Evolutionary conservation across 2,329 filamentous ascomycete genomes (phyloP).

Genomic region (Phialophora chinensis): DNA sequence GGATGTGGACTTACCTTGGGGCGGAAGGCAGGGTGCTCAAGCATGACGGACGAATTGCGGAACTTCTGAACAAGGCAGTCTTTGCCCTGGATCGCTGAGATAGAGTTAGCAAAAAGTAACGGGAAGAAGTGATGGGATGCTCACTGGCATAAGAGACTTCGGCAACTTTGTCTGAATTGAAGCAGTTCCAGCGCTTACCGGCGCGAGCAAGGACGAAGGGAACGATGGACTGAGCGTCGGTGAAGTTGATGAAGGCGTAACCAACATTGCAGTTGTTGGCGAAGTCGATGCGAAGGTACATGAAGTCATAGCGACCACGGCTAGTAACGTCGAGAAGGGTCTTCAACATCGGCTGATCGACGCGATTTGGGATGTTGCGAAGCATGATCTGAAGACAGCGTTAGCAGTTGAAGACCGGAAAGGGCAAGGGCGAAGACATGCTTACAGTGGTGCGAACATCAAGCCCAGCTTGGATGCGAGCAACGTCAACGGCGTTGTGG

Average conservation of each 20-base stretch:
- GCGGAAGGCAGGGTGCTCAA: slow-evolving; percentile 78
- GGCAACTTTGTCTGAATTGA: slow-evolving; percentile 81
- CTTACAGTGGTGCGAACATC: slow-evolving; percentile 78
- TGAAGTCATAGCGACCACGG: slow-evolving; percentile 86
- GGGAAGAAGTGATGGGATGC: slow-evolving; percentile 44
- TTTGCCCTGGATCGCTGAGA: slow-evolving; percentile 82
- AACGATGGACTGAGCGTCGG: slow-evolving; percentile 54
- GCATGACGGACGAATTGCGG: slow-evolving; percentile 94
- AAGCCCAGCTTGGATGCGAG: slow-evolving; percentile 61
- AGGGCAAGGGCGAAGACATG: slow-evolving; percentile 25
- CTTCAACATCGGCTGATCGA: slow-evolving; percentile 77
- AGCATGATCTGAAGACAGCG: slow-evolving; percentile 75
- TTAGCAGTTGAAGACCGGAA: slow-evolving; percentile 24
- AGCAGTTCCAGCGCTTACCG: slow-evolving; percentile 77
- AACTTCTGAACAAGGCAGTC: slow-evolving; percentile 94
- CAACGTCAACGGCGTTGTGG: slow-evolving; percentile 53
- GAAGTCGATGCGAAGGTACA: slow-evolving; percentile 92
- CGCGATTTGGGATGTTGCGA: slow-evolving; percentile 91
- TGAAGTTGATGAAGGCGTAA: slow-evolving; percentile 97
- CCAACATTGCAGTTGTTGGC: slow-evolving; percentile 88
- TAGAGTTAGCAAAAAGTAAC: slow-evolving; percentile 23
- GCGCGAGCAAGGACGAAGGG: slow-evolving; percentile 70
- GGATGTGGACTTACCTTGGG: slow-evolving; percentile 69
- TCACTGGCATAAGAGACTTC: slow-evolving; percentile 95
- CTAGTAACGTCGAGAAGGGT: slow-evolving; percentile 77